A percentile compares a stretch with the other conserved stretches of the same genome.
Evolutionary conservation across 495 filamentous ascomycete genomes (phyloP).

Genomic region (Aspergillus mulundensis): DNA sequence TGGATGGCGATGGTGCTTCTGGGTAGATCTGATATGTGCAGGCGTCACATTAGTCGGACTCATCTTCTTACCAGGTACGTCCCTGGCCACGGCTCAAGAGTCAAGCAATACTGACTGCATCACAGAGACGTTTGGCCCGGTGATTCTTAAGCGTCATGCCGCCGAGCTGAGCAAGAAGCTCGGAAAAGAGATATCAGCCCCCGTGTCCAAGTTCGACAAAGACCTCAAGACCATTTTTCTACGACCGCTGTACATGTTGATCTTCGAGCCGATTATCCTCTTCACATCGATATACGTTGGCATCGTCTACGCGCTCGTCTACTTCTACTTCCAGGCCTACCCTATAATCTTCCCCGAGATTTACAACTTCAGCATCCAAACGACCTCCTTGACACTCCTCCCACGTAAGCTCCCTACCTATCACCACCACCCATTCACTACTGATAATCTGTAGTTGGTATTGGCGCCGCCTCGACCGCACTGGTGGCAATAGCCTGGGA

Average conservation of each 20-base stretch:
- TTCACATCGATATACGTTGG: constrained; percentile 66
- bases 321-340: constrained; percentile 63
- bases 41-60: constrained; percentile 41
- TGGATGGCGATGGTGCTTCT: constrained; percentile 65
- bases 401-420: constrained; percentile 24
- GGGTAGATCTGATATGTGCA: constrained; percentile 57
- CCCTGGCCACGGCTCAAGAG: neutral
- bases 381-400: constrained; percentile 40
- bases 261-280: constrained; percentile 59
- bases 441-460: constrained; percentile 24
- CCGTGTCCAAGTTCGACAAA: constrained; percentile 1
- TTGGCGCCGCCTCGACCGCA: constrained; percentile 34
- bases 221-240: constrained; percentile 35
- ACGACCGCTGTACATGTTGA: constrained; percentile 44
- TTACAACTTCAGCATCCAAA: constrained; percentile 34
- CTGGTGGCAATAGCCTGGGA: constrained; percentile 53
- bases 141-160: constrained; percentile 56
- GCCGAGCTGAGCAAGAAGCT: constrained; percentile 52
- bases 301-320: constrained; percentile 71
- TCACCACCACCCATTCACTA: constrained; percentile 3
- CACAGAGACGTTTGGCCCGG: constrained; percentile 59
- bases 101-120: neutral
- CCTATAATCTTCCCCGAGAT: constrained; percentile 57
- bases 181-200: constrained; percentile 30
- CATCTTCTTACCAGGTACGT: constrained; percentile 42